Conservation (phyloP, 176 grass and related monocot species). For the Musa schizocarpa region DNA sequence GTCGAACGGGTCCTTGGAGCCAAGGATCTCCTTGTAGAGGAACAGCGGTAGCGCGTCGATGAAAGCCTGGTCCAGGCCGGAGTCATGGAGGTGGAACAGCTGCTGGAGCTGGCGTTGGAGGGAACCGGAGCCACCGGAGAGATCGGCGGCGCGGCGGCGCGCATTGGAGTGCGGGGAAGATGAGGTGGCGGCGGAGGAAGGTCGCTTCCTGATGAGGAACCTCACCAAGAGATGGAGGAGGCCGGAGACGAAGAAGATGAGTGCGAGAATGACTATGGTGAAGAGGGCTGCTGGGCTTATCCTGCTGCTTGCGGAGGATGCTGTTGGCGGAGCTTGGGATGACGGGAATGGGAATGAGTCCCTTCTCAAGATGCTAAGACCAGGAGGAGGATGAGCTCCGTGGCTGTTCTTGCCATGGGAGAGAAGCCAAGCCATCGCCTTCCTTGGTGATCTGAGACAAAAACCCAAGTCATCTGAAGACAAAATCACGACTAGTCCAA, state of each 20-base stretch:
- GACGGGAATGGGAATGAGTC: constrained; percentile 24
- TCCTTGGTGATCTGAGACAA: constrained; percentile 19
- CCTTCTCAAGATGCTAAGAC: constrained; percentile 17
- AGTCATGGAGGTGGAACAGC: constrained; percentile 59
- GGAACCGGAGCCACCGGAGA: constrained; percentile 23
- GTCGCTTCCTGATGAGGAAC: constrained; percentile 57
- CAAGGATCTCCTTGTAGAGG: constrained; percentile 64
- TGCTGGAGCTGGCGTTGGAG: constrained; percentile 78
- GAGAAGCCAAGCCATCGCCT: constrained; percentile 30
- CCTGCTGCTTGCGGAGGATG: constrained; percentile 30
- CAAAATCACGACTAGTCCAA: background rate
- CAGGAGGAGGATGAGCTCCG: background rate
- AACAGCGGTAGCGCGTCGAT: constrained; percentile 77
- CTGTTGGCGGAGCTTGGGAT: constrained; percentile 5
- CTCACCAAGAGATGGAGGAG: constrained; percentile 63
- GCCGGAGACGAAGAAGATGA: constrained; percentile 69
- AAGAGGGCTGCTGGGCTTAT: constrained; percentile 76
- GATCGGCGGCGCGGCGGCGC: constrained; percentile 18
- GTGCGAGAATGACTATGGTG: constrained; percentile 66
- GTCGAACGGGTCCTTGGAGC: constrained; percentile 67
- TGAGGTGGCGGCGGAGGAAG: background rate
- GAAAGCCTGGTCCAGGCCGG: constrained; percentile 52
- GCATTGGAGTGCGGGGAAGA: constrained; percentile 13
- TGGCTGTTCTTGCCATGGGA: constrained; percentile 8
- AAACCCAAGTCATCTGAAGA: constrained; percentile 22